Evolutionary conservation across 257 asterid genomes (phyloP).

Genomic region (Lycium barbarum): DNA sequence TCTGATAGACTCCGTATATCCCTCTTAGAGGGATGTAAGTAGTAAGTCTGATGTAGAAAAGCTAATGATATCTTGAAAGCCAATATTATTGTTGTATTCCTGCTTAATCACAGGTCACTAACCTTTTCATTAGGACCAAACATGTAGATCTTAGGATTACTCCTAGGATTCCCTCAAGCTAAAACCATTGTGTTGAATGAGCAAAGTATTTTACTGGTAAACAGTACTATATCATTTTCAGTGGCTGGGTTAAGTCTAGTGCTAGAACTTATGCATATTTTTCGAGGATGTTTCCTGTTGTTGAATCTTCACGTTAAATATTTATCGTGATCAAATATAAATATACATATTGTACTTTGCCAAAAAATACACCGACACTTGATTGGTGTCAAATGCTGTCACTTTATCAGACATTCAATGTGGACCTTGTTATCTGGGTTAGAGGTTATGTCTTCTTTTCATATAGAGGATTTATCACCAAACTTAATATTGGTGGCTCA

Average conservation of each 20-base stretch:
- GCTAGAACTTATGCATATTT: not conserved
- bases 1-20: not conserved
- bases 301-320: conserved; percentile 2
- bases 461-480: not conserved
- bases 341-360: not conserved
- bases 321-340: not conserved
- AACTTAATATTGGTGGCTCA: not conserved
- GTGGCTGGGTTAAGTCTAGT: not conserved
- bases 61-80: not conserved
- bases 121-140: not conserved
- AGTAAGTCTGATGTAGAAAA: conserved; percentile 12
- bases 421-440: not conserved
- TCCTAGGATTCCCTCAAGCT: not conserved
- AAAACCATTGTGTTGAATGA: conserved; percentile 12
- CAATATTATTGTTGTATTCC: not conserved
- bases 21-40: not conserved
- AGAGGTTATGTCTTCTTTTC: conserved; percentile 8
- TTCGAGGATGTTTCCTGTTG: not conserved
- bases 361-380: not conserved
- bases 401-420: not conserved
- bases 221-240: not conserved
- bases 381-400: not conserved
- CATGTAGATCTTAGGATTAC: conserved; percentile 3
- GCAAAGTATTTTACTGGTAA: not conserved
- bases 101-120: conserved; percentile 14